Percentiles rank a stretch among this genome's conserved stretches.
phyloP scores from a whole-genome alignment of 192 early-diverging fungal species.

The Linnemannia hyalina region DNA sequence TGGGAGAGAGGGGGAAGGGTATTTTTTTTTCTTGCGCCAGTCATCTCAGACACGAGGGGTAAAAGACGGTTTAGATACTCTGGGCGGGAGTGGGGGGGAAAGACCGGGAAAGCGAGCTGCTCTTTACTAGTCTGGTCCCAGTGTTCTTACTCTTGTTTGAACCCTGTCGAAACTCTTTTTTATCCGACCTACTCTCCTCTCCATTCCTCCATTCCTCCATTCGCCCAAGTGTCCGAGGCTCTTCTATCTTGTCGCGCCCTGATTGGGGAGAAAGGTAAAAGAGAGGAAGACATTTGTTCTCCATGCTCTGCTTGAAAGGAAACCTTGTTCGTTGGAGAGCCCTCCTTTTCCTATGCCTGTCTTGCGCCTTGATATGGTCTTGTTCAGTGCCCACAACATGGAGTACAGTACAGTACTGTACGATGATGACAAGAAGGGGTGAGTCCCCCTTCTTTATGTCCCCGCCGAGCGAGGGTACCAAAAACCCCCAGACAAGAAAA shows the following conservation, averaged over 20 bases:
- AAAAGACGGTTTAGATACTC: no score
- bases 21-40: no score
- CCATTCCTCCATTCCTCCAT: background rate
- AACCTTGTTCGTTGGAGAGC: no score
- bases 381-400: background rate
- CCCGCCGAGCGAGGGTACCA: background rate
- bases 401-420: background rate
- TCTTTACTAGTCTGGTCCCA: background rate
- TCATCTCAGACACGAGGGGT: no score
- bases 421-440: background rate
- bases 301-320: background rate
- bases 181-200: background rate
- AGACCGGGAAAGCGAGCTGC: background rate
- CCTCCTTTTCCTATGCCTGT: no score
- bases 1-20: no score
- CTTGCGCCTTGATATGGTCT: no score
- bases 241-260: background rate
- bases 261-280: no score
- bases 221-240: background rate
- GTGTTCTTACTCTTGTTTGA: background rate
- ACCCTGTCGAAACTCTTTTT: slow-evolving; percentile 2
- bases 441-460: background rate
- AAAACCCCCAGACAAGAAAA: background rate
- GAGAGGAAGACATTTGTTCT: background rate
- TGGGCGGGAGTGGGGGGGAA: background rate